phyloP scores from a whole-genome alignment of 2,329 filamentous ascomycete species.

The Zarea fungicola region DNA sequence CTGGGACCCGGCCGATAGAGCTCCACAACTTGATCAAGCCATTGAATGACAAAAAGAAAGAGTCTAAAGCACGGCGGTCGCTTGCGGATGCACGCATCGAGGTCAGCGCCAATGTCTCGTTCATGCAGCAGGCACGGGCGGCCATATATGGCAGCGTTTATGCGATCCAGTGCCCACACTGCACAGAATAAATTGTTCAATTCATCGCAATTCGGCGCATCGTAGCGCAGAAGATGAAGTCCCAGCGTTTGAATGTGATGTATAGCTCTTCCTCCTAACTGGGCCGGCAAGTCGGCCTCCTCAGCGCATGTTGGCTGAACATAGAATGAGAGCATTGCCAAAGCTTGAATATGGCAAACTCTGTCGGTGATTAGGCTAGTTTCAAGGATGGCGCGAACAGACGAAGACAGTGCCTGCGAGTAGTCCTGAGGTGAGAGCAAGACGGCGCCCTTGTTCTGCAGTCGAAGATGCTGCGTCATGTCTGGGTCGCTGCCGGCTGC shows the following conservation, averaged over 20 bases:
- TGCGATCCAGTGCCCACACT: constrained; percentile 55
- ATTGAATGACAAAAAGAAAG: constrained; percentile 47
- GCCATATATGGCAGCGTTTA: constrained; percentile 56
- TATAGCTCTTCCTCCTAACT: constrained; percentile 48
- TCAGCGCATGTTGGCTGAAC: constrained; percentile 49
- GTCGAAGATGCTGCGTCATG: constrained; percentile 39
- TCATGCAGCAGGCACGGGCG: constrained; percentile 56
- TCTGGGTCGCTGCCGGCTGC: constrained; percentile 47
- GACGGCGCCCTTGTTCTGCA: constrained; percentile 33
- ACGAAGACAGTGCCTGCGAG: constrained; percentile 41
- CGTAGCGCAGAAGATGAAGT: constrained; percentile 44
- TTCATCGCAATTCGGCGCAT: constrained; percentile 35
- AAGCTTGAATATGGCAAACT: constrained; percentile 49
- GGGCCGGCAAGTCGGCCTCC: constrained; percentile 50
- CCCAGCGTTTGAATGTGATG: constrained; percentile 54
- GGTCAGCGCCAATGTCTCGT: constrained; percentile 50
- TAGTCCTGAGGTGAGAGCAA: constrained; percentile 43
- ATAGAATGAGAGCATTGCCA: constrained; percentile 53
- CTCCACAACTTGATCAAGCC: constrained; percentile 55
- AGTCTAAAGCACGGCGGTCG: constrained; percentile 53
- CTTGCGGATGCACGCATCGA: constrained; percentile 45
- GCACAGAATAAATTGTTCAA: constrained; percentile 51
- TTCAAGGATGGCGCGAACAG: constrained; percentile 45
- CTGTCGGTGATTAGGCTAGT: constrained; percentile 49
- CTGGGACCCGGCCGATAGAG: constrained; percentile 52